Base-by-base conservation (phyloP, 2,329 filamentous ascomycete species). In the Fusarium succisae region DNA sequence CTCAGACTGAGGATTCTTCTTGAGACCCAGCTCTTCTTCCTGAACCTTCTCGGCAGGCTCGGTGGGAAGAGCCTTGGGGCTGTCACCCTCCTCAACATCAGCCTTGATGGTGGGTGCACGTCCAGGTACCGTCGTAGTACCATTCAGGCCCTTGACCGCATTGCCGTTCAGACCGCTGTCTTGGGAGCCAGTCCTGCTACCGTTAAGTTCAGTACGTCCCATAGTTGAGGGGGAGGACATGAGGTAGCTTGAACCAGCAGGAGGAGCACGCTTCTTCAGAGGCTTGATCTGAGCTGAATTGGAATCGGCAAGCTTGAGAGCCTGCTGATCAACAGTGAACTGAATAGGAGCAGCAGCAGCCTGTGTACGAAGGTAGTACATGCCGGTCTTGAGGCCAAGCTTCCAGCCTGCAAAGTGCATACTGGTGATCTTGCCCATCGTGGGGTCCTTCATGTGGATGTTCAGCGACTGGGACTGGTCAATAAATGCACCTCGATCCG, bases 401-500 rank as follows among this genome's bases (percentile, higher is more conserved):
- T 98, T 99, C 96, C 96, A 99, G 79, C 96, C 96, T 55, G 96
- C 91, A 82, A 99, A 99, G 87, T 99, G 96, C 96, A 99, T 99
- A 83, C 93, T 96, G 69, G 96, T 99, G 84, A 99, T 98, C 90
- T 99, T 99, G 86, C 96, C 96, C 96, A 99, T 98, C 58, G 95
- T 98, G 47, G 96, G 96, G 81, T 98, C 96, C 85, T 97, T 97
- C 92, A 99, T 95, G 88, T 99, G 96, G 78, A 99, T 98, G 89
- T 99, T 99, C 79, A 99, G 91, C 18, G 96, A 98, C 85, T 99
- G 96, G 57, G 95, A 98, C 89, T 99, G 96, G 82, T 99, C 96
- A 80, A 99, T 98, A 86, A 96, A 99, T 66, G 96, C 96, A 85
- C 96, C 96, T 84, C 96, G 96, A 83, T 99, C 96, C 61, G 96